phyloP scores from a whole-genome alignment of 2,329 filamentous ascomycete species.

The Zelopaecilomyces penicillatus region DNA sequence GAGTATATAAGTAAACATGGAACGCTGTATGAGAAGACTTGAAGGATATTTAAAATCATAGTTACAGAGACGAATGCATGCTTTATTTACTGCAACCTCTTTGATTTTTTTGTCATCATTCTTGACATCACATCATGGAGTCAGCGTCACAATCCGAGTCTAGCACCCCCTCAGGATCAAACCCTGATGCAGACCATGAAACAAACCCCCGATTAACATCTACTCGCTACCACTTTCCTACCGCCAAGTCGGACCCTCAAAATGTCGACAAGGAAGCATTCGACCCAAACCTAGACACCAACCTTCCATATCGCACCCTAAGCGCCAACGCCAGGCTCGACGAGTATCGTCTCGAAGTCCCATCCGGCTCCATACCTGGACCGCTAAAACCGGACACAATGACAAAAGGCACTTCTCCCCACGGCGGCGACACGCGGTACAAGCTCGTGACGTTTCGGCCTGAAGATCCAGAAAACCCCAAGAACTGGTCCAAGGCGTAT shows the following conservation, averaged over 20 bases:
- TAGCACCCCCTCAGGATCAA: neutral
- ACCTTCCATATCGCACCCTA: constrained; percentile 59
- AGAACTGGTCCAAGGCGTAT: constrained; percentile 71
- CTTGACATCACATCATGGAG: too few species aligned
- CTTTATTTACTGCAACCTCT: too few species aligned
- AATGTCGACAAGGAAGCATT: constrained; percentile 24
- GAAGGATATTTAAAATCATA: too few species aligned
- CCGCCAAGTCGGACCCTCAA: neutral
- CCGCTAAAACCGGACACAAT: constrained; percentile 21
- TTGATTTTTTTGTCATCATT: too few species aligned
- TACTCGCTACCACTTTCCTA: neutral
- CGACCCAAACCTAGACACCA: constrained; percentile 37
- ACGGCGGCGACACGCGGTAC: constrained; percentile 25
- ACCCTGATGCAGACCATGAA: neutral
- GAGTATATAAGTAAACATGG: too few species aligned
- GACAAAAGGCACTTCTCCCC: constrained; percentile 7
- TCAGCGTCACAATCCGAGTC: too few species aligned
- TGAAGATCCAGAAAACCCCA: constrained; percentile 68
- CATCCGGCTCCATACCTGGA: constrained; percentile 51
- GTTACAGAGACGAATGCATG: too few species aligned
- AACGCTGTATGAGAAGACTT: too few species aligned
- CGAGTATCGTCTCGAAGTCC: constrained; percentile 59
- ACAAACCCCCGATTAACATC: neutral
- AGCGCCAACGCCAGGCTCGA: constrained; percentile 51
- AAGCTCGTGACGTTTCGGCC: constrained; percentile 57